phyloP scores from a whole-genome alignment of 352 stramenopile species.

The Globisporangium megalacanthum region DNA sequence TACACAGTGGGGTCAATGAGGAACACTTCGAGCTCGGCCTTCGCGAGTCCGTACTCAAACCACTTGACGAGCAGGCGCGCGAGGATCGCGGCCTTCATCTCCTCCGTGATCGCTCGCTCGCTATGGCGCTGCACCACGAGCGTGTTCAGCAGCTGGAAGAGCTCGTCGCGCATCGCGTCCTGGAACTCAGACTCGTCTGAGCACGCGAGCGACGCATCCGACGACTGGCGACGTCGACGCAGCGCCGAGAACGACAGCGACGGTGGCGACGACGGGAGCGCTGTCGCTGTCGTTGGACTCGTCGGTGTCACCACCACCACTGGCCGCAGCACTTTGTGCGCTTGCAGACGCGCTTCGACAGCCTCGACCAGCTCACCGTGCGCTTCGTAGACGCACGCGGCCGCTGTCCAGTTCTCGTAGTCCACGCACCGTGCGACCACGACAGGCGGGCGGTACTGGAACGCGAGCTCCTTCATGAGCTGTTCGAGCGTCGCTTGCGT shows the following conservation, averaged over 20 bases:
- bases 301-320: slow-evolving; percentile 1
- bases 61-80: slow-evolving; percentile 79
- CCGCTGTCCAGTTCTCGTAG: slow-evolving; percentile 77
- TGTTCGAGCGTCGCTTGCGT: slow-evolving; percentile 50
- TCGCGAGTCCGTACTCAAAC: slow-evolving; percentile 68
- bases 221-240: slow-evolving; percentile 17
- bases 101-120: slow-evolving; percentile 21
- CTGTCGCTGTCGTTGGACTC: not conserved
- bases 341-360: slow-evolving; percentile 76
- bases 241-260: slow-evolving; percentile 1
- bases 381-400: slow-evolving; percentile 70
- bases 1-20: slow-evolving; percentile 61
- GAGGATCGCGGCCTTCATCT: slow-evolving; percentile 61
- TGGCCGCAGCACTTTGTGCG: slow-evolving; percentile 36
- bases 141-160: slow-evolving; percentile 53
- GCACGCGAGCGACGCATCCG: slow-evolving; percentile 26
- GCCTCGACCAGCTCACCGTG: slow-evolving; percentile 78
- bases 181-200: slow-evolving; percentile 43
- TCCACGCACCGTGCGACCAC: slow-evolving; percentile 77
- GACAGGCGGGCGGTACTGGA: slow-evolving; percentile 67
- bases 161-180: slow-evolving; percentile 52
- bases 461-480: slow-evolving; percentile 46
- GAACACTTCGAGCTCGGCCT: slow-evolving; percentile 54
- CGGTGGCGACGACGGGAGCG: not conserved
- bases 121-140: slow-evolving; percentile 49